Conservation (phyloP, 139 green algal species). For the Chlamydomonas eustigma region DNA sequence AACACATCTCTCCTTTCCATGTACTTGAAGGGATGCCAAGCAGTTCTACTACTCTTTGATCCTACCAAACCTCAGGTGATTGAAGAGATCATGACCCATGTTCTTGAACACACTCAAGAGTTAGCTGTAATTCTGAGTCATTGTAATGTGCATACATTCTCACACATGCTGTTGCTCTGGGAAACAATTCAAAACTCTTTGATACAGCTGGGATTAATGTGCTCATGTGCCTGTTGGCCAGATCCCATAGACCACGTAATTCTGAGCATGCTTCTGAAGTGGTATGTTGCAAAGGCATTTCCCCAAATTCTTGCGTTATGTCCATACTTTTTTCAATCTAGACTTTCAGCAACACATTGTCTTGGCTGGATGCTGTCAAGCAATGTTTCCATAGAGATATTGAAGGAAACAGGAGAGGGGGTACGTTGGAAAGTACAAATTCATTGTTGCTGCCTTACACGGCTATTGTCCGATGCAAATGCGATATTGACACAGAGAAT, state of each 20-base stretch:
- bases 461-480: background rate
- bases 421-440: background rate
- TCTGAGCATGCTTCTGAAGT: no score
- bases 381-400: no score
- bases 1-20: slow-evolving; percentile 22
- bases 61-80: slow-evolving; percentile 26
- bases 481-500: background rate
- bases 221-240: no score
- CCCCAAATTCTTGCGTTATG: no score
- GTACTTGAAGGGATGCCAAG: slow-evolving; percentile 31
- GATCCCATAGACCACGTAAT: no score
- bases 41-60: slow-evolving; percentile 31
- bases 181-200: background rate
- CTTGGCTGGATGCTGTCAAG: slow-evolving; percentile 1
- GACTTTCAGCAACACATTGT: background rate
- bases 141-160: no score
- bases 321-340: no score
- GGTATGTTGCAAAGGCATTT: no score
- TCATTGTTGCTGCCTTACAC: background rate
- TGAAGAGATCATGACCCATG: no score
- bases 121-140: no score
- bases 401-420: background rate
- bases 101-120: no score
- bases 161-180: background rate
- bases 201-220: no score